These are phyloP conservation scores for Erysiphe pulchra DNA, from an alignment of 2,329 filamentous ascomycete species.

Conservation along the genomic window DNA sequence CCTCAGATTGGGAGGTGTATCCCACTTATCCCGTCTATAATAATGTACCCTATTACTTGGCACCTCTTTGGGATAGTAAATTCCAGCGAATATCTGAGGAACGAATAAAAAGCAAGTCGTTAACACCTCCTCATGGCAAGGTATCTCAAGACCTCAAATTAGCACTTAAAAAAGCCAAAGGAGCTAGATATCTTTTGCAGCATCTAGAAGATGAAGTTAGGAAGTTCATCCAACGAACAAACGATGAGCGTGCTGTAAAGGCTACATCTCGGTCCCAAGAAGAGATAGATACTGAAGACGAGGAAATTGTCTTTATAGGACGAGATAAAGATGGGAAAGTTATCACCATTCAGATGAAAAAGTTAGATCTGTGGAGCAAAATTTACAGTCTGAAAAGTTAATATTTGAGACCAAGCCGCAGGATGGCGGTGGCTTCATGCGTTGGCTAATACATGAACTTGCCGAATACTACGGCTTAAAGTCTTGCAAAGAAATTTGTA, in stretches of 20 bases:
- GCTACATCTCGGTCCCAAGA: slow-evolving; percentile 8
- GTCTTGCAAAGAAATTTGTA: too few relatives aligned
- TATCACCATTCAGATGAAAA: too few relatives aligned
- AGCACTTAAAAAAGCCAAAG: slow-evolving; percentile 52
- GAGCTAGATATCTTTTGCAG: slow-evolving; percentile 57
- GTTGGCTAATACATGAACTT: too few relatives aligned
- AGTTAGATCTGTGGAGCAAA: too few relatives aligned
- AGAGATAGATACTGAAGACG: slow-evolving; percentile 33
- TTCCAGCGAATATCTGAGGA: slow-evolving; percentile 24
- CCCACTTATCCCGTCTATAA: too few relatives aligned
- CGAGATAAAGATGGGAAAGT: slow-evolving; percentile 20
- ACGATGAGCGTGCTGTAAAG: background rate
- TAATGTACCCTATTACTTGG: too few relatives aligned
- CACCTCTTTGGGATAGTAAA: slow-evolving; percentile 57
- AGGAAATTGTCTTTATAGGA: slow-evolving; percentile 80
- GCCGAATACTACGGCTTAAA: too few relatives aligned
- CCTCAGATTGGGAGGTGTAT: too few relatives aligned
- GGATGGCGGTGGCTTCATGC: too few relatives aligned
- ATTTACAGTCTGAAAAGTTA: too few relatives aligned
- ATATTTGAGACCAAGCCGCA: too few relatives aligned
- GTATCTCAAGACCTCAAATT: slow-evolving; percentile 61
- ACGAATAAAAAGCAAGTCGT: background rate
- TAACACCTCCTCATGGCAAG: slow-evolving; percentile 17
- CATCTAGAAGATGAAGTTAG: slow-evolving; percentile 68
- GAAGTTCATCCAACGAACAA: slow-evolving; percentile 36